phyloP scores from a whole-genome alignment of 2,329 filamentous ascomycete species.

The Exophiala calicioides region DNA sequence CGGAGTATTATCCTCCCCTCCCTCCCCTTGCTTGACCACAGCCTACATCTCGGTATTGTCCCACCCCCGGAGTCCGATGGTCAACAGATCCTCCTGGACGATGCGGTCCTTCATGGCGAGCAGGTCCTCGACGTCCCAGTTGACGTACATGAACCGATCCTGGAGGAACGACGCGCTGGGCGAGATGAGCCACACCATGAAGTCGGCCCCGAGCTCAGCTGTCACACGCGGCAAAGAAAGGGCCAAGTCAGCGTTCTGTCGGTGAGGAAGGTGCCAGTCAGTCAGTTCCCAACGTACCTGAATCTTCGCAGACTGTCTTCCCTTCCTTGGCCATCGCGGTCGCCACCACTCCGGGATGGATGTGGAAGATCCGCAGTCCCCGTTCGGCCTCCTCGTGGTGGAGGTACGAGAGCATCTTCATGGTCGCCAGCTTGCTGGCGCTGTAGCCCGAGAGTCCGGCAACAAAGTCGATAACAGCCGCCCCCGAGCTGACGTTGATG shows the following conservation, averaged over 20 bases:
- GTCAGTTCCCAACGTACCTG: background rate
- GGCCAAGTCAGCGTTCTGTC: background rate
- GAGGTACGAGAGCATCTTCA: constrained; percentile 46
- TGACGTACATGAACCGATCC: constrained; percentile 5
- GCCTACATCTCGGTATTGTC: constrained; percentile 2
- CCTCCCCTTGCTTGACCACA: too few relatives aligned
- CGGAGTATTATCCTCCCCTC: too few relatives aligned
- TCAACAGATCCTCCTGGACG: constrained; percentile 1
- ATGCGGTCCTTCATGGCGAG: constrained; percentile 3
- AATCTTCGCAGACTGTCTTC: constrained; percentile 5
- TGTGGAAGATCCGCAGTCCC: constrained; percentile 40
- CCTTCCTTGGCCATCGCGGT: constrained; percentile 18
- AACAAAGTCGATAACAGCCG: constrained; percentile 10
- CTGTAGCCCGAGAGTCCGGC: constrained; percentile 37
- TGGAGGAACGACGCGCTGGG: background rate
- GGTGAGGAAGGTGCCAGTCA: constrained; percentile 2
- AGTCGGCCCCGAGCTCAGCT: constrained; percentile 8
- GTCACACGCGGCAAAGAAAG: background rate
- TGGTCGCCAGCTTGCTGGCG: constrained; percentile 44
- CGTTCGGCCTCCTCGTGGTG: constrained; percentile 40
- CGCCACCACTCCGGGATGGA: constrained; percentile 45
- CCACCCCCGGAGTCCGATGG: background rate
- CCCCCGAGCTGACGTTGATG: constrained; percentile 7
- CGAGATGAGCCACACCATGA: constrained; percentile 4
- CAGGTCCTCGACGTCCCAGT: constrained; percentile 5